Percentiles rank a stretch among this genome's conserved stretches.
These are phyloP conservation scores for Pseudotulostoma volvatum DNA, from an alignment of 495 filamentous ascomycete species.

Conservation along the genomic window DNA sequence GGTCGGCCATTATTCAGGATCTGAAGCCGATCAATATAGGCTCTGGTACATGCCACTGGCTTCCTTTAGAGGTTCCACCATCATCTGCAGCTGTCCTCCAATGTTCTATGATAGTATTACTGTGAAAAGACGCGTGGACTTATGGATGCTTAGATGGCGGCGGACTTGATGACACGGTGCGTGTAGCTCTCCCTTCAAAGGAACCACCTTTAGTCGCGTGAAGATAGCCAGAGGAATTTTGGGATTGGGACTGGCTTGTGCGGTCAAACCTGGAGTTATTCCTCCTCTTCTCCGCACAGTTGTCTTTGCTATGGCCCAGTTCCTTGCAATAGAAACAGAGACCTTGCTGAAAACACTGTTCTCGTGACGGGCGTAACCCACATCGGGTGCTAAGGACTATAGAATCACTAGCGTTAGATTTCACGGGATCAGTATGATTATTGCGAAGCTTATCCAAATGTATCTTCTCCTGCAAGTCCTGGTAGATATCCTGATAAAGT, in stretches of 20 bases:
- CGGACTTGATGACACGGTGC: background rate
- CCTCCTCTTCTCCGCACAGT: too few relatives aligned
- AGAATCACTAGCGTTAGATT: background rate
- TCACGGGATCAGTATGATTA: background rate
- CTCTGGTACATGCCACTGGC: too few relatives aligned
- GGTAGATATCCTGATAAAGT: background rate
- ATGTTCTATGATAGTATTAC: too few relatives aligned
- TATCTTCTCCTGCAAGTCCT: background rate
- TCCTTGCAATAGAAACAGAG: too few relatives aligned
- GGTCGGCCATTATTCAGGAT: too few relatives aligned
- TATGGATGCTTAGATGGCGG: too few relatives aligned
- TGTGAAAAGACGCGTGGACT: too few relatives aligned
- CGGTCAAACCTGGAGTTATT: too few relatives aligned
- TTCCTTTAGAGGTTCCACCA: too few relatives aligned
- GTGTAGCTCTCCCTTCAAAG: background rate
- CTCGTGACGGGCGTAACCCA: constrained; percentile 1
- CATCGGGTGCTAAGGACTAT: background rate
- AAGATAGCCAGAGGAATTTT: background rate
- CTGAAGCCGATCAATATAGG: too few relatives aligned
- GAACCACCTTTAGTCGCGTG: background rate
- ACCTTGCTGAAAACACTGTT: background rate
- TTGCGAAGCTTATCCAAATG: background rate
- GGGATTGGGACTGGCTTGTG: background rate
- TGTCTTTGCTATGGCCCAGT: too few relatives aligned
- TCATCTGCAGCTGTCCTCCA: too few relatives aligned